Conservation (phyloP, 352 stramenopile genomes). For the Discostella stelligera region DNA sequence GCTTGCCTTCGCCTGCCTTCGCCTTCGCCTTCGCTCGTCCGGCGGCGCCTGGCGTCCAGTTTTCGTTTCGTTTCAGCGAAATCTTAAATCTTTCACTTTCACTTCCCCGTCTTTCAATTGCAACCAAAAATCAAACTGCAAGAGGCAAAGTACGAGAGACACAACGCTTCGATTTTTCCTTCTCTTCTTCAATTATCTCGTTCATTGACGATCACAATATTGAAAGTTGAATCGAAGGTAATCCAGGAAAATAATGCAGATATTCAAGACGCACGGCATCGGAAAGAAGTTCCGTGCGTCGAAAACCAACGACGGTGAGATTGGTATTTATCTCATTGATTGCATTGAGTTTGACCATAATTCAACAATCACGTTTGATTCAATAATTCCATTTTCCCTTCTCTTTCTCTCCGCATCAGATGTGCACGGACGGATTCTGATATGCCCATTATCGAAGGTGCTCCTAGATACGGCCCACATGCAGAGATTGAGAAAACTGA, state of each 20-base stretch:
- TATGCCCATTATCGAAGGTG: slow-evolving; percentile 58
- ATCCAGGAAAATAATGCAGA: not conserved
- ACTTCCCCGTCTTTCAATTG: not conserved
- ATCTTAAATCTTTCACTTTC: not conserved
- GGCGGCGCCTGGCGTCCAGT: too few relatives aligned
- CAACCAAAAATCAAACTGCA: not conserved
- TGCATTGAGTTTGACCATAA: too few relatives aligned
- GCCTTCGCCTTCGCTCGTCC: too few relatives aligned
- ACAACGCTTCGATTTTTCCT: too few relatives aligned
- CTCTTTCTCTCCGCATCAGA: slow-evolving; percentile 16
- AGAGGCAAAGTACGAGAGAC: too few relatives aligned
- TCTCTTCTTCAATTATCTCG: too few relatives aligned
- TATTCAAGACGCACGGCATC: not conserved
- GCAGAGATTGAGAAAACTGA: slow-evolving; percentile 91
- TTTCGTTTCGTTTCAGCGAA: too few relatives aligned
- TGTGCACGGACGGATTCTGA: slow-evolving; percentile 58
- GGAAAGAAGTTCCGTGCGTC: not conserved
- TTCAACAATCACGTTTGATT: too few relatives aligned
- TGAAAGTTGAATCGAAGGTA: not conserved
- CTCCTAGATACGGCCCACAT: slow-evolving; percentile 61
- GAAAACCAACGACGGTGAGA: slow-evolving; percentile 4
- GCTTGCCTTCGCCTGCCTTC: too few relatives aligned
- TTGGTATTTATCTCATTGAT: slow-evolving; percentile 1
- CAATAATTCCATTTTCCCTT: not conserved
- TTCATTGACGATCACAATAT: too few relatives aligned